A percentile compares a stretch with the other conserved stretches of the same genome.
phyloP scores from a whole-genome alignment of 1,284 basidiomycete genomes.

The Schizophyllum commune region DNA sequence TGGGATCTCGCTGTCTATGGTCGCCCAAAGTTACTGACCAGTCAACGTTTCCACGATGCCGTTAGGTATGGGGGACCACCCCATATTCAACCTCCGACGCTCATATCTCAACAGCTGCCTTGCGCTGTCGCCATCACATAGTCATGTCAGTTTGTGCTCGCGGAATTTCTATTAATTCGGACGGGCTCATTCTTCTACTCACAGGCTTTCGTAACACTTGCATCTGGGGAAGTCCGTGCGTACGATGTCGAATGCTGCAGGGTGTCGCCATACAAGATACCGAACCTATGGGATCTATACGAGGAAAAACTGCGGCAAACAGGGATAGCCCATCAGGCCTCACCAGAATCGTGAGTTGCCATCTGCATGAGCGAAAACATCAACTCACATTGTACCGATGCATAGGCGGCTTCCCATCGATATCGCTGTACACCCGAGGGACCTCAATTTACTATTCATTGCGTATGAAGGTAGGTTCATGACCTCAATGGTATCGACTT shows the following conservation, averaged over 20 bases:
- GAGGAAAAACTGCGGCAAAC: conserved; percentile 54
- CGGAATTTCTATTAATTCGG: not conserved
- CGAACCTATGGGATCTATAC: conserved; percentile 71
- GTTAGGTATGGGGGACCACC: conserved; percentile 31
- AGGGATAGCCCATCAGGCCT: conserved; percentile 39
- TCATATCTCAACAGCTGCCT: conserved; percentile 35
- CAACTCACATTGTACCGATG: not conserved
- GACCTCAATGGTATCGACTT: not conserved
- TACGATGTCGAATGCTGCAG: conserved; percentile 64
- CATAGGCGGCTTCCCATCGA: conserved; percentile 46
- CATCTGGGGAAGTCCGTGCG: conserved; percentile 53
- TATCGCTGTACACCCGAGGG: conserved; percentile 67
- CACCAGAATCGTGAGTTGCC: conserved; percentile 34
- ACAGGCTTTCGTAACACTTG: conserved; percentile 54
- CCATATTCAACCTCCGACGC: conserved; percentile 22
- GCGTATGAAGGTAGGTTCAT: conserved; percentile 63
- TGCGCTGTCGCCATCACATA: conserved; percentile 65
- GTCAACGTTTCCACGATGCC: conserved; percentile 41
- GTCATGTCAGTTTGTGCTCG: conserved; percentile 51
- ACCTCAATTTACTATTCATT: conserved; percentile 75
- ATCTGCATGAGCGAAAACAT: not conserved
- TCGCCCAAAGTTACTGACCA: conserved; percentile 46
- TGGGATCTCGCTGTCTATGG: conserved; percentile 57
- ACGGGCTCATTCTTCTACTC: conserved; percentile 3
- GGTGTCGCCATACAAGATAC: conserved; percentile 58